Conservation (phyloP, 2,329 filamentous ascomycete species). For the Trichoderma sp. region DNA sequence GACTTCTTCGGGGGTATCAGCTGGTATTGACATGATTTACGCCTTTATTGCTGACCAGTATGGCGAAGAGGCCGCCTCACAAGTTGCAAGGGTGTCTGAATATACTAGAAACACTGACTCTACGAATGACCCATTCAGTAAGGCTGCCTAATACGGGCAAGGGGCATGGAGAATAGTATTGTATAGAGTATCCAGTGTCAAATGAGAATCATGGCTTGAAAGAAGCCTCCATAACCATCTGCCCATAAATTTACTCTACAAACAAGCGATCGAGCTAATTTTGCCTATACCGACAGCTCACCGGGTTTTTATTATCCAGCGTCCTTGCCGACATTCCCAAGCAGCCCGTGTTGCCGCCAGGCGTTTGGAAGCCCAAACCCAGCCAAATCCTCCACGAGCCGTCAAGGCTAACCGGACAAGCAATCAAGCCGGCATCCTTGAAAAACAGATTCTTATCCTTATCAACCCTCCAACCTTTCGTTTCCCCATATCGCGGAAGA, state of each 20-base stretch:
- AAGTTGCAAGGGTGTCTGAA: constrained; percentile 55
- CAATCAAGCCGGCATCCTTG: constrained; percentile 46
- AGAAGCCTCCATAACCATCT: neutral
- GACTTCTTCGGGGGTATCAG: constrained; percentile 60
- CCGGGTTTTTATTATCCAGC: constrained; percentile 32
- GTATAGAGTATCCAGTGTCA: neutral
- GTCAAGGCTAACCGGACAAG: constrained; percentile 52
- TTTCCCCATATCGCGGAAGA: constrained; percentile 45
- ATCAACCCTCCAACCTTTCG: constrained; percentile 49
- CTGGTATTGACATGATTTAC: constrained; percentile 42
- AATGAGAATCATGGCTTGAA: neutral
- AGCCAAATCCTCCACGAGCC: constrained; percentile 47
- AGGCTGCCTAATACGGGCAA: neutral
- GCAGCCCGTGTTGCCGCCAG: constrained; percentile 42
- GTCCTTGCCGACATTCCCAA: constrained; percentile 38
- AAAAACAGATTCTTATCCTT: constrained; percentile 48
- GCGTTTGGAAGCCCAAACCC: constrained; percentile 33
- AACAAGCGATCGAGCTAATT: neutral
- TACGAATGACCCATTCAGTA: constrained; percentile 52
- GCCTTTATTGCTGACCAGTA: constrained; percentile 41
- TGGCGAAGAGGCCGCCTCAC: constrained; percentile 51
- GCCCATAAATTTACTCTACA: neutral
- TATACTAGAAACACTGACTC: constrained; percentile 57
- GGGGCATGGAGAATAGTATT: no score
- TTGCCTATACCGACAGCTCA: constrained; percentile 40